Base-by-base conservation (phyloP, 352 stramenopile species). In the Thalassiosira hispida region DNA sequence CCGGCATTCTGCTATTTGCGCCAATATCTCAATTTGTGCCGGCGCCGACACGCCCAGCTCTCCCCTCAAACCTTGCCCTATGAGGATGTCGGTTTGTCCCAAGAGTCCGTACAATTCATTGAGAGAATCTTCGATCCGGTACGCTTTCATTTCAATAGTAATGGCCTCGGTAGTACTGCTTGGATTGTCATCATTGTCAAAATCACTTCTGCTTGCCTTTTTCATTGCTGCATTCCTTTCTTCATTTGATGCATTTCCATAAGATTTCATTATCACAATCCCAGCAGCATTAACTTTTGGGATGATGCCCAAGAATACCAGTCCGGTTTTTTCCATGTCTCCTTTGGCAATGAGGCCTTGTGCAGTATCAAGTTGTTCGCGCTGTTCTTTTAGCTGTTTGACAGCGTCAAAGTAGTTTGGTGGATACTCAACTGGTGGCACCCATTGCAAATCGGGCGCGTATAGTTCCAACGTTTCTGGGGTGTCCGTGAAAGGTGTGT, bases 11-110 rank as follows among this genome's bases (percentile, higher is more conserved):
- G 46, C 23, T 12, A 84, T 35, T 11, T 42, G 66, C 1, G 46
- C 61, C 23, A 93, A 59, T 52, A 93, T 86, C 46, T 84, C 70
- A 53, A 93, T 73, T 78, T 93, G 88, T 33, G 83, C 85, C n/a
- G 81, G 71, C 31, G 85, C 69, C 23, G 73, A 78, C 1, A 74
- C 75, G n/a, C 88, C 88, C 16, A 93, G 56, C 27, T 91, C 35
- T 27, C 88, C 88, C 9, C 79, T 60, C 2, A 93, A 55, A 22
- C 61, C 85, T 78, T 93, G 88, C 25, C 88, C 88, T 66, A 93
- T 88, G 12, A 86, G 57, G 4, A 92, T 59, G 72, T 93, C 88
- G 42, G 29, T 65, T 44, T 84, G 67, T 49, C 77, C 77, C 38
- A 85, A 81, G 20, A 59, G 77, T 25, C 40, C 77, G 0, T 83